Conservation (phyloP, 2,329 filamentous ascomycete genomes). For the Neopestalotiopsis rosae region DNA sequence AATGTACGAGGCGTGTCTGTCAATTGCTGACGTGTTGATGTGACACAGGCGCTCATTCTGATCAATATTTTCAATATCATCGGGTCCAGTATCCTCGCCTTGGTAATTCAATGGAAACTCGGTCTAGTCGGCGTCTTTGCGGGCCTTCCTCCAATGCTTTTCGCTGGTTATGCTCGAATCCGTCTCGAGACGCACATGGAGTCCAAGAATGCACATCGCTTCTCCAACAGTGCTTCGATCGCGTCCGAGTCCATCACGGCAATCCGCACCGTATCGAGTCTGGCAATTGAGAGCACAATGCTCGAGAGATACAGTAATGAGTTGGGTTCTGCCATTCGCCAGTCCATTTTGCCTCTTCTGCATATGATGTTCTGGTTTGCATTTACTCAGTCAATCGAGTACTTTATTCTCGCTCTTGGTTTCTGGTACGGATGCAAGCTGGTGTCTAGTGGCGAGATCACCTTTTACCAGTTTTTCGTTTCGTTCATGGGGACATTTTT, state of each 20-base stretch:
- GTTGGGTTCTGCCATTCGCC: constrained; percentile 29
- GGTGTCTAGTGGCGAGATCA: constrained; percentile 42
- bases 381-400: constrained; percentile 33
- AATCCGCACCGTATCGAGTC: constrained; percentile 70
- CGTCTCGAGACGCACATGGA: constrained; percentile 67
- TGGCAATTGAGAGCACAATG: constrained; percentile 66
- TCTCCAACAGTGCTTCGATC: constrained; percentile 72
- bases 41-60: constrained; percentile 45
- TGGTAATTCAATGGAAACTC: constrained; percentile 76
- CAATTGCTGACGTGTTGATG: neutral
- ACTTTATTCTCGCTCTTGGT: constrained; percentile 38
- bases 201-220: constrained; percentile 68
- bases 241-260: constrained; percentile 74
- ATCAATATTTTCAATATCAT: constrained; percentile 67
- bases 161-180: constrained; percentile 51
- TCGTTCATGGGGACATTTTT: constrained; percentile 58
- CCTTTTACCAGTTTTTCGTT: constrained; percentile 51
- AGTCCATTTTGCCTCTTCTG: constrained; percentile 21
- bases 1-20: too few relatives aligned
- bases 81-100: constrained; percentile 67
- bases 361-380: constrained; percentile 26
- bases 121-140: constrained; percentile 68
- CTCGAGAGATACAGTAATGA: constrained; percentile 38
- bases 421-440: constrained; percentile 46
- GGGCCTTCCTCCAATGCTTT: constrained; percentile 52